phyloP scores from a whole-genome alignment of 345 rosid genomes.

The Balakata baccata region DNA sequence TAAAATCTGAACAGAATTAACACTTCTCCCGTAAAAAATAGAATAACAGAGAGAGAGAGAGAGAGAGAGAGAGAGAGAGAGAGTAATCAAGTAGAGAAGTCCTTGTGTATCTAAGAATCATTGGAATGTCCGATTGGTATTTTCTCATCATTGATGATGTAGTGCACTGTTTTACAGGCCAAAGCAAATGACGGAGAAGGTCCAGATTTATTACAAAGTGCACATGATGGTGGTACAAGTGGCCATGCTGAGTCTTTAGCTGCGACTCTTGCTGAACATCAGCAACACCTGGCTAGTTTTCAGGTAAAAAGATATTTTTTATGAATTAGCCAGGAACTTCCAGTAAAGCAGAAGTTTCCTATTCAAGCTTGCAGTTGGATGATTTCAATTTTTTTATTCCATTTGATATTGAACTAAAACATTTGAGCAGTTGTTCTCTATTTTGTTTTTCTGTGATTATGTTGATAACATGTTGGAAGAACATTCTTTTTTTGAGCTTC shows the following conservation, averaged over 20 bases:
- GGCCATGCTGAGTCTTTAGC: conserved; percentile 93
- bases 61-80: no score
- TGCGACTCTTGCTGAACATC: conserved; percentile 88
- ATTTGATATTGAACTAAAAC: conserved; percentile 3
- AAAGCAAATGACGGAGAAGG: conserved; percentile 98
- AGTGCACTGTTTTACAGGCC: conserved; percentile 48
- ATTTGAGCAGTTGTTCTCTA: neutral
- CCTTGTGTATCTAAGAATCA: neutral
- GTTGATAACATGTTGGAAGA: neutral
- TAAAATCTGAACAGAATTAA: no score
- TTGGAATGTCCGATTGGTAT: conserved; percentile 8
- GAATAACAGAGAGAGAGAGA: neutral
- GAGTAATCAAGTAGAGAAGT: neutral
- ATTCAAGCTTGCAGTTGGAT: neutral
- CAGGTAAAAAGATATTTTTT: conserved; percentile 50
- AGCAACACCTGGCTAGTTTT: conserved; percentile 96
- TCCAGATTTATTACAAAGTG: conserved; percentile 84
- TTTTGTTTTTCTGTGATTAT: conserved; percentile 11
- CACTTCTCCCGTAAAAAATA: neutral
- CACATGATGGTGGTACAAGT: conserved; percentile 69
- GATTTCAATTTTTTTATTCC: neutral
- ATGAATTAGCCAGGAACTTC: neutral
- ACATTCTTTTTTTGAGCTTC: conserved; percentile 3
- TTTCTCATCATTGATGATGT: conserved; percentile 3
- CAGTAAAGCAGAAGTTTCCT: neutral